Base-by-base conservation (phyloP, 108 stramenopile species). In the Pseudonitzschia multistriata region DNA sequence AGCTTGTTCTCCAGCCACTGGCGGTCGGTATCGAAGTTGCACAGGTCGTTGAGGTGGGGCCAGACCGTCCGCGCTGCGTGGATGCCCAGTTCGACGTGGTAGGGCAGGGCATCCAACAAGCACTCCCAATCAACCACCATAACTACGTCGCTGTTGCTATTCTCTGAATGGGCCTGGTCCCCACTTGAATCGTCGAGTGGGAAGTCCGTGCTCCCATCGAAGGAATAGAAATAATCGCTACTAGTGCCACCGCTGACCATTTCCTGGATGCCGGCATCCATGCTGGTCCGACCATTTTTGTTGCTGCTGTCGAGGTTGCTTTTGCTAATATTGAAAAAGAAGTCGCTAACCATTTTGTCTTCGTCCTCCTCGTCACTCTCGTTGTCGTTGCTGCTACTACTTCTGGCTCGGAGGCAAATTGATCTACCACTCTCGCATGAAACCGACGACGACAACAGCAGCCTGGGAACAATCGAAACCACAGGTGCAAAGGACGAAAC, bases 1-100 rank as follows among this genome's bases (percentile, higher is more conserved):
- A 70, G 40, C 61, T 70, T 70, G 45, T 70, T 70, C 19, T 52
- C 29, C 15, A 70, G 45, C 70, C 70, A 70, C n/a, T 59, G 13
- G n/a, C 29, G 59, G 55, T 70, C 56, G 0, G 57, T 59, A 33
- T 60, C 63, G 28, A 64, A 45, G 24, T 64, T 47, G 34, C 63
- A 64, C 34, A 45, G 28, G 6, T 40, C 0, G 28, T 64, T 40
- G 27, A 64, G 34, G 34, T 64, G 63, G 28, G 63, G 63, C 63
- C 63, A 64, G 6, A 45, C 21, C 8, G 37, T 64, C 13, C 39
- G 34, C 14, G 63, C 63, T 5, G 63, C 37, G 39, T 40, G 28
- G 21, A 64, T 64, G 4, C 63, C 63, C 21, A 64, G 28, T 14
- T 64, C 28, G 27, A 64, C 28, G 34, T 45, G 29, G 39, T 64